These are phyloP conservation scores for Calamus simplicifolius DNA, from an alignment of 176 grass and related monocot genomes.

Conservation along the genomic window DNA sequence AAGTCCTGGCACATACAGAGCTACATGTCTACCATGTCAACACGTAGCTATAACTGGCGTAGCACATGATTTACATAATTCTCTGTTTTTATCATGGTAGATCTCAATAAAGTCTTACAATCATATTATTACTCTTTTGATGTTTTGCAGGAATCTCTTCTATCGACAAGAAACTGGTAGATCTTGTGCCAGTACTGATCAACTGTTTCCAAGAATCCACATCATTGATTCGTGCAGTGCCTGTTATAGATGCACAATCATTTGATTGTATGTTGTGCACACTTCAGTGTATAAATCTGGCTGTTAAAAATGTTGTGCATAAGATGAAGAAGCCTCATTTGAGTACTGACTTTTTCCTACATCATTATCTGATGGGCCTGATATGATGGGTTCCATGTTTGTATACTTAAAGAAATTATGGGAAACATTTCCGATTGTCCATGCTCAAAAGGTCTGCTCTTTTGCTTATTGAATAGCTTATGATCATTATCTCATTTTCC, in stretches of 20 bases:
- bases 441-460: too few species aligned
- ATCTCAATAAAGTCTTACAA: too few species aligned
- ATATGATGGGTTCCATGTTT: slow-evolving; percentile 40
- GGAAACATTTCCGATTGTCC: slow-evolving; percentile 1
- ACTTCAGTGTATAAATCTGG: slow-evolving; percentile 59
- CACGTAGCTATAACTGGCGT: too few species aligned
- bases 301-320: slow-evolving; percentile 51
- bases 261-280: slow-evolving; percentile 46
- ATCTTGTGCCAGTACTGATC: slow-evolving; percentile 46
- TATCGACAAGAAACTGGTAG: slow-evolving; percentile 43
- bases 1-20: too few species aligned
- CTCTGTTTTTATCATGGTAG: too few species aligned
- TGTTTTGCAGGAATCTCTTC: slow-evolving; percentile 20
- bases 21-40: too few species aligned
- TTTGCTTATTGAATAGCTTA: too few species aligned
- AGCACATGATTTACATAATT: too few species aligned
- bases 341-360: slow-evolving; percentile 9
- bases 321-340: slow-evolving; percentile 43
- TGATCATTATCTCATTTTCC: too few species aligned
- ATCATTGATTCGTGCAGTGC: slow-evolving; percentile 44
- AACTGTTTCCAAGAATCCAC: slow-evolving; percentile 52
- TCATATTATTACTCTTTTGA: background rate
- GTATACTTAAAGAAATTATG: slow-evolving; percentile 51
- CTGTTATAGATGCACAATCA: slow-evolving; percentile 37
- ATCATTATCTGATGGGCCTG: slow-evolving; percentile 8